Percentiles rank a stretch among this genome's conserved stretches.
phyloP scores from a whole-genome alignment of 129 eudicot genomes.

The Lactuca sativa region DNA sequence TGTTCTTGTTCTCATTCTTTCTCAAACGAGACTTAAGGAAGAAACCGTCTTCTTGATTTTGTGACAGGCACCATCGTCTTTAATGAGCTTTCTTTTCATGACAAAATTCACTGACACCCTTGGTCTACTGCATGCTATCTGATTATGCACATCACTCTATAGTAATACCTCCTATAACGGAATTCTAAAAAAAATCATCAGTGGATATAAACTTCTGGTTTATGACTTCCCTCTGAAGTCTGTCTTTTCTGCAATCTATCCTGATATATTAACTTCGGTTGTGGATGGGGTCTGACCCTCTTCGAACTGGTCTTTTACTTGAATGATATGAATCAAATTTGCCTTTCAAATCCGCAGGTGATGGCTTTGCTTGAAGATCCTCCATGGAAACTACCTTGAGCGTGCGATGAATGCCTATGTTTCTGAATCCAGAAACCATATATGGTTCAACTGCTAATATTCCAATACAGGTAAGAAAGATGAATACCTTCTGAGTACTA shows the following conservation, averaged over 20 bases:
- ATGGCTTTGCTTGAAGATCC: conserved; percentile 36
- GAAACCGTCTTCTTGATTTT: conserved; percentile 19
- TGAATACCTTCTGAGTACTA: conserved; percentile 36
- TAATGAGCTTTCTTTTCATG: conserved; percentile 27
- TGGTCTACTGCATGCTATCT: conserved; percentile 29
- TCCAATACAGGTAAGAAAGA: conserved; percentile 54
- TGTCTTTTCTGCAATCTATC: conserved; percentile 21
- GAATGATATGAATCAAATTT: conserved; percentile 53
- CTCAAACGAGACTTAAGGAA: conserved; percentile 37
- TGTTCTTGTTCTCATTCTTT: conserved; percentile 16
- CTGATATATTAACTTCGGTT: conserved; percentile 53
- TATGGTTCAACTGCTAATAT: conserved; percentile 51
- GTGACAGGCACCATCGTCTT: conserved; percentile 25
- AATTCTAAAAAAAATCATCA: conserved; percentile 25
- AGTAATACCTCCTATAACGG: conserved; percentile 38
- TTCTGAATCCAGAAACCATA: conserved; percentile 50
- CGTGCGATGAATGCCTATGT: conserved; percentile 38
- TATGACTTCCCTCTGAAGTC: conserved; percentile 16
- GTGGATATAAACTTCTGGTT: conserved; percentile 22
- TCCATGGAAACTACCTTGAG: conserved; percentile 39
- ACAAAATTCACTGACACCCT: conserved; percentile 32
- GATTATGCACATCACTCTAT: conserved; percentile 44
- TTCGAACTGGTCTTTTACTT: conserved; percentile 68
- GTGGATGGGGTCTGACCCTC: conserved; percentile 95
- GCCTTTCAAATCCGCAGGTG: conserved; percentile 35